These are phyloP conservation scores for Paraconiothyrium sp. DNA, from an alignment of 2,329 filamentous ascomycete species.

Conservation along the genomic window DNA sequence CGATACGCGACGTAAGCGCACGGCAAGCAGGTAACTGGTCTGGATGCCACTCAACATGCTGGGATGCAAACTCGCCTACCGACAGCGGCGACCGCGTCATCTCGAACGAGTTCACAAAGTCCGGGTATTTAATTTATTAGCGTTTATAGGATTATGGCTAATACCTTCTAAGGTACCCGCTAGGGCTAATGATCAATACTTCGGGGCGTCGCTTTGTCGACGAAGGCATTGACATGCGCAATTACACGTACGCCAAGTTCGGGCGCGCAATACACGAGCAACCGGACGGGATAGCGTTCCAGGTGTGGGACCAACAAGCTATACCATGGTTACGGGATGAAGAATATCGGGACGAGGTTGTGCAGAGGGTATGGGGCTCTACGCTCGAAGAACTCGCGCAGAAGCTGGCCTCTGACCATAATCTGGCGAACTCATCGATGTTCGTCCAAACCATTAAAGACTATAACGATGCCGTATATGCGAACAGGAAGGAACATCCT, in stretches of 20 bases:
- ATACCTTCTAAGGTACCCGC: constrained; percentile 47
- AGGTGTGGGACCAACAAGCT: constrained; percentile 68
- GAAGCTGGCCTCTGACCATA: constrained; percentile 55
- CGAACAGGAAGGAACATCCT: constrained; percentile 58
- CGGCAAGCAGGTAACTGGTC: constrained; percentile 67
- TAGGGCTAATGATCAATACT: constrained; percentile 71
- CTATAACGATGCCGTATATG: constrained; percentile 67
- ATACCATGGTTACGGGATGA: constrained; percentile 66
- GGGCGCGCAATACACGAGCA: constrained; percentile 69
- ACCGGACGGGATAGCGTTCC: constrained; percentile 67
- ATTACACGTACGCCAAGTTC: constrained; percentile 74
- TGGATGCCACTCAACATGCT: constrained; percentile 71
- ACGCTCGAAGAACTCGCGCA: constrained; percentile 66
- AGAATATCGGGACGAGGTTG: constrained; percentile 69
- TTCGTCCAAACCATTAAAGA: constrained; percentile 64
- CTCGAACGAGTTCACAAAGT: constrained; percentile 75
- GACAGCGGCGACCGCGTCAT: constrained; percentile 65
- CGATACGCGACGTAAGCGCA: constrained; percentile 62
- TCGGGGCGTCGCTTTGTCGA: constrained; percentile 71
- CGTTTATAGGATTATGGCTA: too few relatives aligned
- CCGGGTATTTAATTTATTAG: constrained; percentile 59
- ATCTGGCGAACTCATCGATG: constrained; percentile 55
- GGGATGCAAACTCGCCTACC: constrained; percentile 69
- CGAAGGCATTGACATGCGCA: constrained; percentile 71
- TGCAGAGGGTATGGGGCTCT: constrained; percentile 61